phyloP scores from a whole-genome alignment of 257 asterid genomes.

The Salvia splendens region DNA sequence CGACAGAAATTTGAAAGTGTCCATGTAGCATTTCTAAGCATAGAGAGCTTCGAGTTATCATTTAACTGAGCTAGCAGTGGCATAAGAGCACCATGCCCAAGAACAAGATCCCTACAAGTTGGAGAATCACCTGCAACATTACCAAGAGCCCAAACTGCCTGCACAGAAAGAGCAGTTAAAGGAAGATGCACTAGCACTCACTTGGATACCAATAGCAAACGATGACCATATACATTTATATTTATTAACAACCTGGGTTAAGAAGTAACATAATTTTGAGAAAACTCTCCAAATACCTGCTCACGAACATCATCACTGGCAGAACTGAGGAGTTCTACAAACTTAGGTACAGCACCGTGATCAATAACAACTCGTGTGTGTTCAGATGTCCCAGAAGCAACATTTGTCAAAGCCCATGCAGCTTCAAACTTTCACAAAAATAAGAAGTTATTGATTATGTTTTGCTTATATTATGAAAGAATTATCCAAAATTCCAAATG shows the following conservation, averaged over 20 bases:
- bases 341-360: slow-evolving; percentile 85
- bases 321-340: slow-evolving; percentile 79
- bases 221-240: slow-evolving; percentile 7
- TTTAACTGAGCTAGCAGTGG: slow-evolving; percentile 80
- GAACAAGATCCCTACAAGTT: slow-evolving; percentile 87
- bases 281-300: slow-evolving; percentile 53
- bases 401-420: slow-evolving; percentile 97
- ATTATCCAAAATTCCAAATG: background rate
- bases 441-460: slow-evolving; percentile 21
- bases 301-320: slow-evolving; percentile 95
- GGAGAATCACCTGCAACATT: slow-evolving; percentile 98
- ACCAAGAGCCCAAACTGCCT: slow-evolving; percentile 99
- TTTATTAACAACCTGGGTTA: slow-evolving; percentile 7
- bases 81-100: slow-evolving; percentile 72
- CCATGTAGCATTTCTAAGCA: slow-evolving; percentile 98
- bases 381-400: slow-evolving; percentile 96
- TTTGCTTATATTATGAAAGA: slow-evolving; percentile 14
- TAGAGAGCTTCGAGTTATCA: slow-evolving; percentile 81
- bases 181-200: slow-evolving; percentile 24
- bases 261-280: background rate
- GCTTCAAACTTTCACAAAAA: slow-evolving; percentile 65
- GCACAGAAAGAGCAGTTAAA: slow-evolving; percentile 32
- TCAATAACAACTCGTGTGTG: slow-evolving; percentile 82
- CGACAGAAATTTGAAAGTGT: slow-evolving; percentile 89
- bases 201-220: background rate